phyloP scores from a whole-genome alignment of 2,329 filamentous ascomycete species.

The Metarhizium anisopliae region DNA sequence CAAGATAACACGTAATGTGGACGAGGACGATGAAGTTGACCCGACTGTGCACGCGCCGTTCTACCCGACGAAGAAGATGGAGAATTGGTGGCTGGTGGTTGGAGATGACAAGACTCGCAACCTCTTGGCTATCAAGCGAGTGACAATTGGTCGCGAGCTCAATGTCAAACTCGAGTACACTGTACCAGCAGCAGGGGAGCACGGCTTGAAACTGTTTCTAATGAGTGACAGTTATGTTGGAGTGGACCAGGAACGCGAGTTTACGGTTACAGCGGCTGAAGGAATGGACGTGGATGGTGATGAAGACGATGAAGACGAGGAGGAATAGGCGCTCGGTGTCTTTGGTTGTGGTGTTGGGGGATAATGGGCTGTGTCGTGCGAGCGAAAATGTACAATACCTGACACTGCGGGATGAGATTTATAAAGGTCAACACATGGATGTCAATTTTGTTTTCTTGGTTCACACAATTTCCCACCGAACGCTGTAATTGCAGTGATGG shows the following conservation, averaged over 20 bases:
- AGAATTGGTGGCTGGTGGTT: slow-evolving; percentile 98
- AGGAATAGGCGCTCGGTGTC: slow-evolving; percentile 19
- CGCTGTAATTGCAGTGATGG: too few relatives aligned
- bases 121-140: slow-evolving; percentile 85
- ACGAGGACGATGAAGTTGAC: slow-evolving; percentile 61
- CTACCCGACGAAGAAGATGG: slow-evolving; percentile 83
- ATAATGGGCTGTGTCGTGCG: background rate
- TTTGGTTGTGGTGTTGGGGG: background rate
- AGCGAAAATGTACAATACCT: slow-evolving; percentile 1
- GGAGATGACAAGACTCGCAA: slow-evolving; percentile 85
- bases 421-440: background rate
- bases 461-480: background rate
- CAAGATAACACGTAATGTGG: slow-evolving; percentile 74
- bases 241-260: slow-evolving; percentile 90
- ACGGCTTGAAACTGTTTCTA: slow-evolving; percentile 82
- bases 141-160: slow-evolving; percentile 73
- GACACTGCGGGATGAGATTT: background rate
- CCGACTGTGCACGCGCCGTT: slow-evolving; percentile 89
- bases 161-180: slow-evolving; percentile 80
- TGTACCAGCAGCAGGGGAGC: slow-evolving; percentile 72
- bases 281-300: slow-evolving; percentile 93
- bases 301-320: slow-evolving; percentile 66
- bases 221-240: slow-evolving; percentile 98
- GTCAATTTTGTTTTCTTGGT: background rate
- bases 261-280: slow-evolving; percentile 77